phyloP scores from a whole-genome alignment of 805 yeast species.

The Jamesozyma piceae region DNA sequence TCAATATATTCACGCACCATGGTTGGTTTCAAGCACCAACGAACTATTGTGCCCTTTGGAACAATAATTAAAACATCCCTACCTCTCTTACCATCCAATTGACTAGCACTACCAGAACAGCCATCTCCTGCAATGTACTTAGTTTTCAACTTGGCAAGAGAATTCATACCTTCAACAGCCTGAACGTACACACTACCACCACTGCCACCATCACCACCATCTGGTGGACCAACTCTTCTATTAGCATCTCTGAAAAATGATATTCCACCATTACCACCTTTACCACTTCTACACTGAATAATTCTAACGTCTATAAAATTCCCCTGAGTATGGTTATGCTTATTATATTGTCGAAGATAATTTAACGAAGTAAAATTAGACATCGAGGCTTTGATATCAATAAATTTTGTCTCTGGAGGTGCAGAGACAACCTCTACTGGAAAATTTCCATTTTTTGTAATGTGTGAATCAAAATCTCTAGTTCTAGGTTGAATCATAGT shows the following conservation, averaged over 20 bases:
- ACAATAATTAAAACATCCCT: slow-evolving; percentile 71
- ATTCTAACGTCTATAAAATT: slow-evolving; percentile 55
- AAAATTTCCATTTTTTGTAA: slow-evolving; percentile 3
- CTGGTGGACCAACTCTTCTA: slow-evolving; percentile 83
- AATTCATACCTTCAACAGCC: slow-evolving; percentile 62
- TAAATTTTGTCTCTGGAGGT: slow-evolving; percentile 18
- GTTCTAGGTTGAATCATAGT: neutral
- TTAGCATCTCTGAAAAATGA: slow-evolving; percentile 85
- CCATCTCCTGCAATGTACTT: slow-evolving; percentile 70
- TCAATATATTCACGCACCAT: slow-evolving; percentile 31
- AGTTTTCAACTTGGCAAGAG: slow-evolving; percentile 60
- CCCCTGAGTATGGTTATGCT: slow-evolving; percentile 36
- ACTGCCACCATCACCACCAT: slow-evolving; percentile 97
- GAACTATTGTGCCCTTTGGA: slow-evolving; percentile 82
- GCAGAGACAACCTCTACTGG: slow-evolving; percentile 11
- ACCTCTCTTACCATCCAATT: slow-evolving; percentile 81
- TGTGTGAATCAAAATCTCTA: neutral
- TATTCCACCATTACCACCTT: slow-evolving; percentile 82
- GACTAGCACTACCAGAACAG: slow-evolving; percentile 57
- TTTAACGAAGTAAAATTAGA: slow-evolving; percentile 22
- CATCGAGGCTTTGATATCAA: slow-evolving; percentile 18
- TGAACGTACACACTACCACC: slow-evolving; percentile 85
- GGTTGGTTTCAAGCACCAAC: slow-evolving; percentile 75
- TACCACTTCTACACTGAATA: slow-evolving; percentile 61
- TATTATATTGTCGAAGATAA: slow-evolving; percentile 29